These are phyloP conservation scores for Tubosaeta sp. DNA, from an alignment of 768 basidiomycete genomes.

Conservation along the genomic window DNA sequence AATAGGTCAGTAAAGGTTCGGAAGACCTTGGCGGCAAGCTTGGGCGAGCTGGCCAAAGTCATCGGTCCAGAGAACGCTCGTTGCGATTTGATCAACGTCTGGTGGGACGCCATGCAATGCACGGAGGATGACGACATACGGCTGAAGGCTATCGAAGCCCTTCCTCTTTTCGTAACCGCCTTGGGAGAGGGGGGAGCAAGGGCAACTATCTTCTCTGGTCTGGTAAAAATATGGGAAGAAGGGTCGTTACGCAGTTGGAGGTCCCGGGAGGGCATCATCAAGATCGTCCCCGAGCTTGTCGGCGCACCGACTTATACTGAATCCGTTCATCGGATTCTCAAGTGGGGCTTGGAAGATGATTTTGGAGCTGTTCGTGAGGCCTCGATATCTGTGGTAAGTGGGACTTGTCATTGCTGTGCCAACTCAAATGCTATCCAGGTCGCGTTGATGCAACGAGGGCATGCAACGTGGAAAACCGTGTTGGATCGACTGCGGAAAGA, in stretches of 20 bases:
- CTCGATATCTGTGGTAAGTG: constrained; percentile 60
- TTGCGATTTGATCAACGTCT: constrained; percentile 67
- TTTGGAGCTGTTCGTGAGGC: constrained; percentile 85
- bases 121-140: constrained; percentile 66
- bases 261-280: constrained; percentile 67
- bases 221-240: constrained; percentile 55
- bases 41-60: constrained; percentile 86
- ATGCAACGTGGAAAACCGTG: constrained; percentile 32
- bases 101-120: constrained; percentile 53
- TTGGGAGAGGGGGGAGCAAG: constrained; percentile 47
- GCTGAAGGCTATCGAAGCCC: constrained; percentile 63
- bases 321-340: constrained; percentile 52
- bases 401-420: constrained; percentile 4
- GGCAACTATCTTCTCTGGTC: constrained; percentile 39
- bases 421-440: constrained; percentile 36
- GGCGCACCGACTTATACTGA: constrained; percentile 40
- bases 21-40: constrained; percentile 77
- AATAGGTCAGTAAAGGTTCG: constrained; percentile 61
- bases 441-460: constrained; percentile 41
- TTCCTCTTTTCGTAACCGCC: constrained; percentile 52
- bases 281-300: constrained; percentile 49
- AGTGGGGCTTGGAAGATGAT: constrained; percentile 63
- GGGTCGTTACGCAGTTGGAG: constrained; percentile 70
- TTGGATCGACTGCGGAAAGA: constrained; percentile 38
- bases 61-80: constrained; percentile 67